Percentiles rank a stretch among this genome's conserved stretches.
phyloP scores from a whole-genome alignment of 1,139 yeast genomes.

The Blastobotrys malaysiensis region DNA sequence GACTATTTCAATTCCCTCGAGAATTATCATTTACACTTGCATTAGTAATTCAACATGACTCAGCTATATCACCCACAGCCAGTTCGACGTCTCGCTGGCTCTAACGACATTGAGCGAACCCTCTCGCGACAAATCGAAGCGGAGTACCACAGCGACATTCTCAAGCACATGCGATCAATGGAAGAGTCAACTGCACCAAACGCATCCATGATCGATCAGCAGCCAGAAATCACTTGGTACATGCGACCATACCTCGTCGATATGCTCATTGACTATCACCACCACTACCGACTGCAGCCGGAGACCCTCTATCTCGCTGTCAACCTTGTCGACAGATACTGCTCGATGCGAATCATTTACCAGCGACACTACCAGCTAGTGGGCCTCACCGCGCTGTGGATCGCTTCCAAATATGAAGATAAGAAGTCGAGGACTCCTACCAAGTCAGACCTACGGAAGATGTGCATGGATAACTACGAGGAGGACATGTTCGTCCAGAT shows the following conservation, averaged over 20 bases:
- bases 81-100: constrained; percentile 1
- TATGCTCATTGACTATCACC: constrained; percentile 76
- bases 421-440: constrained; percentile 84
- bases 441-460: constrained; percentile 63
- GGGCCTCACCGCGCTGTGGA: constrained; percentile 92
- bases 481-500: constrained; percentile 91
- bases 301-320: constrained; percentile 78
- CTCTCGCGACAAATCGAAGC: constrained; percentile 24
- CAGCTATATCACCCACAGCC: background rate
- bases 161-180: constrained; percentile 31
- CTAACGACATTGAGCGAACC: constrained; percentile 15
- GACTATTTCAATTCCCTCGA: no score
- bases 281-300: constrained; percentile 70
- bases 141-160: constrained; percentile 35
- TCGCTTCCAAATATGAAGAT: constrained; percentile 92
- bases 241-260: constrained; percentile 89
- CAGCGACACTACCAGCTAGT: constrained; percentile 89
- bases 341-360: constrained; percentile 86
- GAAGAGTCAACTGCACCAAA: constrained; percentile 32
- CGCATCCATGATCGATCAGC: constrained; percentile 71
- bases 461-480: constrained; percentile 88
- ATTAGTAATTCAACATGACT: background rate
- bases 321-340: constrained; percentile 82
- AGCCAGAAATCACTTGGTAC: constrained; percentile 91
- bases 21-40: background rate